Conservation (phyloP, 2,329 filamentous ascomycete genomes). For the Conoideocrella luteorostrata region DNA sequence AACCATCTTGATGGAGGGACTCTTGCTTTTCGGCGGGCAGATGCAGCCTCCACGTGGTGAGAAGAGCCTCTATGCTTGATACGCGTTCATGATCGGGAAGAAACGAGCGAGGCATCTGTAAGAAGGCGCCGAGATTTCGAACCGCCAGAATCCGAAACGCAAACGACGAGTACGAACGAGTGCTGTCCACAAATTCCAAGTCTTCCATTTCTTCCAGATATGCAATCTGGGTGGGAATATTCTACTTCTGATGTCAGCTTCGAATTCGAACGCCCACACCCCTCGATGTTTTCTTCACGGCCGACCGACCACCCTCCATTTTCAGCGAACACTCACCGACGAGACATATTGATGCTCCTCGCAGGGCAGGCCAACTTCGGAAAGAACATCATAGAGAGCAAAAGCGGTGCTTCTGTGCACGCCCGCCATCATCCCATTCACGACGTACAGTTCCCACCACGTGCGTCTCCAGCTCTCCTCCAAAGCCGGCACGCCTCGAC, state of each 20-base stretch:
- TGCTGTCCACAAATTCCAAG: no score
- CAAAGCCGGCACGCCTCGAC: not conserved
- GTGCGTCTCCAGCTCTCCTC: constrained; percentile 1
- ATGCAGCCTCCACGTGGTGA: not conserved
- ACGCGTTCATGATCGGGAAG: not conserved
- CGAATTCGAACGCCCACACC: no score
- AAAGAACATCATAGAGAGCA: not conserved
- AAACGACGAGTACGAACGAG: not conserved
- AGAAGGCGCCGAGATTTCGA: not conserved
- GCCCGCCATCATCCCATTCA: not conserved
- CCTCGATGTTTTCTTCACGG: no score
- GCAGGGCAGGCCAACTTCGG: not conserved
- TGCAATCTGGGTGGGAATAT: no score
- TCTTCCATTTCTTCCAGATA: no score
- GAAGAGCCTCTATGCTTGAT: not conserved
- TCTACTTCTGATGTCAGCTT: no score
- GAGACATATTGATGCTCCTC: not conserved
- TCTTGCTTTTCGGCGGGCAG: not conserved
- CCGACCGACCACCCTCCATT: no score
- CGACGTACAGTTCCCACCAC: constrained; percentile 1
- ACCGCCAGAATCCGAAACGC: not conserved
- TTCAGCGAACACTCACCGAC: not conserved
- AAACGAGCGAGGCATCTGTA: not conserved
- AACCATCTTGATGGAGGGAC: not conserved
- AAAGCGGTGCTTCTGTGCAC: not conserved